phyloP scores from a whole-genome alignment of 2,329 filamentous ascomycete genomes.

The Neonectria sp. region DNA sequence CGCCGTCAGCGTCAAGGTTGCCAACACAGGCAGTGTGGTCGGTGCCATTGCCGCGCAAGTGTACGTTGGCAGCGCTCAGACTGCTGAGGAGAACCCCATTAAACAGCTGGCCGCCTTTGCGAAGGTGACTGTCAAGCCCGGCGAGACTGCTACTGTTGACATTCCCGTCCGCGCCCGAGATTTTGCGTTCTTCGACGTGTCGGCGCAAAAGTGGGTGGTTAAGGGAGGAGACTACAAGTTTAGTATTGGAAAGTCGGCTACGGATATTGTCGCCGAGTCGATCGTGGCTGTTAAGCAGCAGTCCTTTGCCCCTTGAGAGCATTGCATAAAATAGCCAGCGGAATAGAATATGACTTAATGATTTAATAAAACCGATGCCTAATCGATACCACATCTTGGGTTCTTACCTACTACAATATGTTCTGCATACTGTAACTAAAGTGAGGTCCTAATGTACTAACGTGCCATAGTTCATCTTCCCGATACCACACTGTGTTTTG shows the following conservation, averaged over 20 bases:
- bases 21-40: slow-evolving; percentile 69
- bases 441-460: too few relatives aligned
- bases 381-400: not conserved
- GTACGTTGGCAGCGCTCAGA: slow-evolving; percentile 57
- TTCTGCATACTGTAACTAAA: too few relatives aligned
- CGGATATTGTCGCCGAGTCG: slow-evolving; percentile 45
- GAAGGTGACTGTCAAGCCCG: slow-evolving; percentile 63
- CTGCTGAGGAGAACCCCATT: slow-evolving; percentile 40
- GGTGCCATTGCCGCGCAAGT: slow-evolving; percentile 71
- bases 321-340: slow-evolving; percentile 8
- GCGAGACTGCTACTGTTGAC: slow-evolving; percentile 44
- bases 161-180: slow-evolving; percentile 44
- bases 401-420: too few relatives aligned
- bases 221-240: slow-evolving; percentile 50
- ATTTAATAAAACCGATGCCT: not conserved
- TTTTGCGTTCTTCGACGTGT: slow-evolving; percentile 50
- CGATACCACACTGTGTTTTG: not conserved
- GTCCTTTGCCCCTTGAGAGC: slow-evolving; percentile 36
- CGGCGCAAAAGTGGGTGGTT: slow-evolving; percentile 46
- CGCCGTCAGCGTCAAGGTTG: slow-evolving; percentile 65
- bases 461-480: too few relatives aligned
- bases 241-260: slow-evolving; percentile 44
- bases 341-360: slow-evolving; percentile 3
- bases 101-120: slow-evolving; percentile 80
- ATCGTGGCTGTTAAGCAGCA: slow-evolving; percentile 38